phyloP scores from a whole-genome alignment of 768 basidiomycete species.

The Lentinula lateritia region DNA sequence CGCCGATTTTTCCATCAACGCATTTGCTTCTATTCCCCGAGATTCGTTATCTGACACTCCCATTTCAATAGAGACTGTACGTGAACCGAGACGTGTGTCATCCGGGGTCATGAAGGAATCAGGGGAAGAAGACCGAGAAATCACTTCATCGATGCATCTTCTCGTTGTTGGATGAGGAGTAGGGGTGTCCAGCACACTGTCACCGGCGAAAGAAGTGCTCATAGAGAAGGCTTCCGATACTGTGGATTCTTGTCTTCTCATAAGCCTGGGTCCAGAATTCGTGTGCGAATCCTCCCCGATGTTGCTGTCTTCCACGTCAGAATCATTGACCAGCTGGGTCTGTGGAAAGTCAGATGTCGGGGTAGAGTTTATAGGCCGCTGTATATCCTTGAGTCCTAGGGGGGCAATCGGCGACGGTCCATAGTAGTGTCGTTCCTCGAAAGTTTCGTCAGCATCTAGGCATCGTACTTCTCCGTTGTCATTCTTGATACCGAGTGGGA shows the following conservation, averaged over 20 bases:
- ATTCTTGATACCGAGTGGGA: conserved; percentile 58
- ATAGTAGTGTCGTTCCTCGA: conserved; percentile 31
- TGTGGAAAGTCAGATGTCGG: not conserved
- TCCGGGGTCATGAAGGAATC: not conserved
- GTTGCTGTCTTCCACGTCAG: not conserved
- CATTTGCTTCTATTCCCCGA: not conserved
- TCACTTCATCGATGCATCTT: not conserved
- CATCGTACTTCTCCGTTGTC: conserved; percentile 43
- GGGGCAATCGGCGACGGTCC: conserved; percentile 50
- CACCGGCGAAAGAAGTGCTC: not conserved
- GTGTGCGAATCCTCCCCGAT: not conserved
- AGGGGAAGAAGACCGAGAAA: not conserved
- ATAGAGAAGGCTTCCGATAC: not conserved
- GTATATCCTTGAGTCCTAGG: conserved; percentile 40
- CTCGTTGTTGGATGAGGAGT: not conserved
- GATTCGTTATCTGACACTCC: not conserved
- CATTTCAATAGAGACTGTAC: not conserved
- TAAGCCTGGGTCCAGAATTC: not conserved
- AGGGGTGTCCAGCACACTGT: not conserved
- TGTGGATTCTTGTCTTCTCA: not conserved
- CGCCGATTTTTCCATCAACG: conserved; percentile 22
- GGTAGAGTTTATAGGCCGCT: not conserved
- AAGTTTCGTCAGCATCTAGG: conserved; percentile 22
- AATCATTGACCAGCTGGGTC: not conserved
- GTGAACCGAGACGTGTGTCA: not conserved